Evolutionary conservation across 1,284 basidiomycete genomes (phyloP), one percentile per base, ranked within the genome.

Genomic region (Taiwanofungus camphoratus): DNA sequence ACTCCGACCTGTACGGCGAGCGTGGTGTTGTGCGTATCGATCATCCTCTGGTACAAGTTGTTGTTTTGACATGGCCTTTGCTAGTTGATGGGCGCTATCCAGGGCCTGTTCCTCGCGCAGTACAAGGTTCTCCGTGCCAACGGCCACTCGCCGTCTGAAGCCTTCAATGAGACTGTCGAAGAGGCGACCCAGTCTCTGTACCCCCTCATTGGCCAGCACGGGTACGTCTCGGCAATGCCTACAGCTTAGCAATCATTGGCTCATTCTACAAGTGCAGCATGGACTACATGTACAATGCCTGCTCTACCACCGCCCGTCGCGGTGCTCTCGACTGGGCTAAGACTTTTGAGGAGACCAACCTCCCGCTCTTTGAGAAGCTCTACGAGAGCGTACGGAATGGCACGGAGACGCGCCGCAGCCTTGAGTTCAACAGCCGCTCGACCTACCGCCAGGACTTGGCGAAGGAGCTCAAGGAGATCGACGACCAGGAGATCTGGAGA

Each of bases 241-340:
- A 13, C 8, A 19, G 9, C 41, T 32, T 38, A 13, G 2, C n/a
- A 5, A 5, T 33, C 22, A 45, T 46, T 36, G 12, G 40, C 27
- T 38, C 46, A n/a, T 29, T 32, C 33, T 41, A 5, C 34, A 4
- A 49, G 38, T 49, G 46, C 52, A 89, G 88, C 53, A 97, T 97
- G 96, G 95, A 99, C 74, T 97, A 98, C 83, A 98, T 98, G 95
- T 98, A 86, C 79, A 87, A 87, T 62, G 93, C 94, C 36, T 99
- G 96, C 77, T 99, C 96, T 30, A 99, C 95, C 54, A 99, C 96
- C 41, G 96, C 96, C 45, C 93, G 95, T 58, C 93, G 95, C 53
- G 96, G 95, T 62, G 94, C 94, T 36, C 87, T 96, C 45, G 96
- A 99, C 78, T 99, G 96, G 96, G 94, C 95, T n/a, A 94, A 94